Percentiles rank a stretch among this genome's conserved stretches.
phyloP scores from a whole-genome alignment of 2,329 filamentous ascomycete genomes.

The Apiospora sp. region DNA sequence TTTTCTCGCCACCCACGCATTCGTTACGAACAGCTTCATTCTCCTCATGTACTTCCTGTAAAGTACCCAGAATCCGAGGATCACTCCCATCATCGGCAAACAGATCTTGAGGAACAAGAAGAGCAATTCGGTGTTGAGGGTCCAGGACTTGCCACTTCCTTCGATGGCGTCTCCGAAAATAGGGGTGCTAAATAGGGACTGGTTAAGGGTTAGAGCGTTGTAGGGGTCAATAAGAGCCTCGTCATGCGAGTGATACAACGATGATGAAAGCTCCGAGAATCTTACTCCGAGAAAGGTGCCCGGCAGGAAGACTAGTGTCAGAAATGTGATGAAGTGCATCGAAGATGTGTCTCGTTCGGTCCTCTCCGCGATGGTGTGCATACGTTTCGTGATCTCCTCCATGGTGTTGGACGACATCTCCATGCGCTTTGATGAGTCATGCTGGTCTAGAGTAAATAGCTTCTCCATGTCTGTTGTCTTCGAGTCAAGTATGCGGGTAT shows the following conservation, averaged over 20 bases:
- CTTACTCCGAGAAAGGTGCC: conserved; percentile 32
- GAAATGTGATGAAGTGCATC: conserved; percentile 30
- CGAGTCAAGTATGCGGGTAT: conserved; percentile 37
- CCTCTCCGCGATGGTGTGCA: conserved; percentile 56
- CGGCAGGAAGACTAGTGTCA: conserved; percentile 31
- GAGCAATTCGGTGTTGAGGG: not conserved
- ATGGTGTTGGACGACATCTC: conserved; percentile 31
- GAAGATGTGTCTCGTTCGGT: conserved; percentile 46
- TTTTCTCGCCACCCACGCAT: too few relatives aligned
- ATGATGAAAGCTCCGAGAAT: not conserved
- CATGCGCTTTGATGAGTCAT: not conserved
- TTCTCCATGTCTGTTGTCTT: conserved; percentile 44
- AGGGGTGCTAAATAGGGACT: conserved; percentile 27
- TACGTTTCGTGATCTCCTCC: conserved; percentile 33
- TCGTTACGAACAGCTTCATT: not conserved
- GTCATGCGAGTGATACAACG: not conserved
- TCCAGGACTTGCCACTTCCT: not conserved
- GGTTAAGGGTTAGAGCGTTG: not conserved
- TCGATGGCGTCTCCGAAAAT: not conserved
- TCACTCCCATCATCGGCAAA: not conserved
- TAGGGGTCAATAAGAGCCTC: not conserved
- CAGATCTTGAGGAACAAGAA: not conserved
- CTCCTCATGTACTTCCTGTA: not conserved
- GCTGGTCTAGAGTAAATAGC: conserved; percentile 24
- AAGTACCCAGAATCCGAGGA: not conserved